Evolutionary conservation across 352 stramenopile species (phyloP).

Genomic region (Globisporangium ultimum): DNA sequence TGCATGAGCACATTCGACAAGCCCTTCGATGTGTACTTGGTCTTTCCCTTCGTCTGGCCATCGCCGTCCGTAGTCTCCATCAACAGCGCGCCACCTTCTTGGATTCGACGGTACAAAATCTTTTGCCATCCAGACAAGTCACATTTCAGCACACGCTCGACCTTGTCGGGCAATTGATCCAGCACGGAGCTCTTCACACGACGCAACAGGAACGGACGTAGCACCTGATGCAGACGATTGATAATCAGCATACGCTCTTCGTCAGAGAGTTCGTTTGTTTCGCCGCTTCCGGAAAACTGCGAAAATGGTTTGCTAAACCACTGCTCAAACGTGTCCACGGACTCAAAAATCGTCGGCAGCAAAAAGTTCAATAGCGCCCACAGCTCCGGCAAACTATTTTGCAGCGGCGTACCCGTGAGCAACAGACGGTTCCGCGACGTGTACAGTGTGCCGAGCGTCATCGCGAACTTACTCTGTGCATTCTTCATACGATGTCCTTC

Average conservation of each 20-base stretch:
- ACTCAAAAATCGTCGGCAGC: constrained; percentile 90
- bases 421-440: constrained; percentile 90
- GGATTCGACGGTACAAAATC: constrained; percentile 85
- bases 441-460: constrained; percentile 82
- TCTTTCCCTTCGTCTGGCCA: constrained; percentile 69
- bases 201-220: constrained; percentile 81
- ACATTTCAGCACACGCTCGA: constrained; percentile 85
- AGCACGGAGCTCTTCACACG: constrained; percentile 86
- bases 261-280: constrained; percentile 81
- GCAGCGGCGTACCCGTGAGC: constrained; percentile 98
- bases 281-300: constrained; percentile 70
- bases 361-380: constrained; percentile 93
- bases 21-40: constrained; percentile 83
- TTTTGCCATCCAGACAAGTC: constrained; percentile 88
- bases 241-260: constrained; percentile 90
- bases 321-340: constrained; percentile 87
- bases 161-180: constrained; percentile 84
- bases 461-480: constrained; percentile 87
- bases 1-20: constrained; percentile 89
- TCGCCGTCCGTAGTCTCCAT: constrained; percentile 70
- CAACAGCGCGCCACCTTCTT: constrained; percentile 80
- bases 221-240: constrained; percentile 81
- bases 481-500: constrained; percentile 94
- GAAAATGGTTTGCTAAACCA: constrained; percentile 89
- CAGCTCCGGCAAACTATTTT: constrained; percentile 95